Evolutionary conservation across 208 protist species (phyloP), one percentile per base, ranked within the genome.

Genomic region (Wallacemonas rigidus): DNA sequence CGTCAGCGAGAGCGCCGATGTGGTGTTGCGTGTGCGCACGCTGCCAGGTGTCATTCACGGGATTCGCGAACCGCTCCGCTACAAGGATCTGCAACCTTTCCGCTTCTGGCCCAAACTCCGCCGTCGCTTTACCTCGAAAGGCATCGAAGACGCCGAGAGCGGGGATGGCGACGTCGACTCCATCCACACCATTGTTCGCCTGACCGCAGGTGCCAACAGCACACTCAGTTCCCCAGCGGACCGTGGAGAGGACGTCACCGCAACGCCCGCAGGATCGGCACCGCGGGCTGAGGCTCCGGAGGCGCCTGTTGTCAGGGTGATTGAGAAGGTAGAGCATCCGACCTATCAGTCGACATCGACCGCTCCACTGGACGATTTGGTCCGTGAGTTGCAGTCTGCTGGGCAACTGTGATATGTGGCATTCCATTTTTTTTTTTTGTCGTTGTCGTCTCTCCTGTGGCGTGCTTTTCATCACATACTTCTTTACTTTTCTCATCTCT

Each of bases 21-120:
- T 97, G 11, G 90, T 97, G 47, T 77, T 97, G 77, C 89, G 93
- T 35, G 93, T 97, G 74, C 93, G 93, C 48, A 97, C 93, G 3
- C 77, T 96, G 45, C 88, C 87, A 1, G 91, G 93, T n/a, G 87
- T 97, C 47, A 84, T 97, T 26, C 93, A 97, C 67, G 90, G 90
- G 54, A 83, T 96, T 12, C 93, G 93, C 5, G 87, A 94, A 74
- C 93, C 93, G 48, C 84, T 97, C 47, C 83, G 91, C 44, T 92
- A 90, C 80, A 95, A 95, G 45, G 93, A 97, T 50, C 75, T 97
- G n/a, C 80, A 86, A 2, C 82, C 86, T 1, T 89, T 85, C 48
- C 77, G 73, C 35, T 67, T 68, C 35, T 97, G 92, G 90, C 92
- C 92, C 7, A 91, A 85, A 75, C 83, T 97, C 26, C 79, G 77